Percentiles rank a stretch among this genome's conserved stretches.
These are phyloP conservation scores for Naumovozyma dairenensis DNA, from an alignment of 805 yeast species.

Conservation along the genomic window DNA sequence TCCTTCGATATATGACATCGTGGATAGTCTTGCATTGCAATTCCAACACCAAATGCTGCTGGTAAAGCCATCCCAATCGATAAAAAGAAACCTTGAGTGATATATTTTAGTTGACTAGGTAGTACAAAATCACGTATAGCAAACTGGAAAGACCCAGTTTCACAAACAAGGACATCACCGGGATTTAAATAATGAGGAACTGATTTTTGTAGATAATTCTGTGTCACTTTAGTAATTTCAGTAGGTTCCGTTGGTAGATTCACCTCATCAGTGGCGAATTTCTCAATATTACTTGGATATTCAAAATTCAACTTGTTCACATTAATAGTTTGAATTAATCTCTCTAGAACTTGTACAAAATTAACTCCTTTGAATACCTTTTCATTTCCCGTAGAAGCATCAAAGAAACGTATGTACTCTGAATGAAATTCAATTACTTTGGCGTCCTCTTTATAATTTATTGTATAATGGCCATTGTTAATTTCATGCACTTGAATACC, in stretches of 20 bases:
- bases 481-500: conserved; percentile 64
- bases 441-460: conserved; percentile 34
- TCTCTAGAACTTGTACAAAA: conserved; percentile 42
- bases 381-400: conserved; percentile 11
- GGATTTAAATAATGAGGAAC: conserved; percentile 40
- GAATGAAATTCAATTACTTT: conserved; percentile 43
- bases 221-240: conserved; percentile 34
- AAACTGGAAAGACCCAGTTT: conserved; percentile 78
- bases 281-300: conserved; percentile 12
- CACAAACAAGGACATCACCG: conserved; percentile 65
- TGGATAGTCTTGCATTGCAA: conserved; percentile 53
- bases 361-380: conserved; percentile 33
- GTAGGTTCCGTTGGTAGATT: conserved; percentile 5
- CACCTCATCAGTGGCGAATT: conserved; percentile 21
- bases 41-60: conserved; percentile 70
- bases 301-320: conserved; percentile 13
- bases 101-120: conserved; percentile 40
- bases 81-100: conserved; percentile 67
- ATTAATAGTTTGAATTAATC: conserved; percentile 33
- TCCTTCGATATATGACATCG: conserved; percentile 15
- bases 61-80: conserved; percentile 89
- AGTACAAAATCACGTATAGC: conserved; percentile 60
- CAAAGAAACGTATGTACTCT: conserved; percentile 40
- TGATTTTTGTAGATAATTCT: conserved; percentile 34
- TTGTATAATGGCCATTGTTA: conserved; percentile 57